phyloP scores from a whole-genome alignment of 139 green algal species.

The Penium margaritaceum region DNA sequence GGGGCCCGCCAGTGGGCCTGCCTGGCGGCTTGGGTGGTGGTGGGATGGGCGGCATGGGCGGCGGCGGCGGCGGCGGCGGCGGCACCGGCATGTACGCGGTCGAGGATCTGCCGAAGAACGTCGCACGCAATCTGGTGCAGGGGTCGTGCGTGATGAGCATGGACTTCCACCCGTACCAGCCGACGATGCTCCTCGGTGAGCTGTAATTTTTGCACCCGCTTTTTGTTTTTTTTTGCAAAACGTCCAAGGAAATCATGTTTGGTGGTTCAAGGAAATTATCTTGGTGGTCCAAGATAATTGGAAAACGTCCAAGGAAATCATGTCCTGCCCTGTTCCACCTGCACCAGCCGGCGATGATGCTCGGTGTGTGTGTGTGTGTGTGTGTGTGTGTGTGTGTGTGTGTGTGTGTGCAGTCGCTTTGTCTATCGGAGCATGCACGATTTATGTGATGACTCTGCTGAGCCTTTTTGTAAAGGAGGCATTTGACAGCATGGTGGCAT shows the following conservation, averaged over 20 bases:
- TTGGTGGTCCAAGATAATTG: too few relatives aligned
- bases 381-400: not conserved
- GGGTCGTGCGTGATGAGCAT: constrained; percentile 38
- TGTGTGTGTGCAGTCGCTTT: not conserved
- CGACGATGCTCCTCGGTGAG: constrained; percentile 43
- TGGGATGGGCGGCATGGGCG: not conserved
- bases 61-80: not conserved
- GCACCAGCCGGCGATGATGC: constrained; percentile 35
- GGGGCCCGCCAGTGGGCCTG: not conserved
- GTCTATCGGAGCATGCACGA: not conserved
- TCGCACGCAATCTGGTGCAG: constrained; percentile 29
- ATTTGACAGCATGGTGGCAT: too few relatives aligned
- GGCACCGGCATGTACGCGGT: constrained; percentile 8
- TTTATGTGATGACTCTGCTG: not conserved
- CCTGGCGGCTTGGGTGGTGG: not conserved
- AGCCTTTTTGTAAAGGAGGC: not conserved
- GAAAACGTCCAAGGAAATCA: too few relatives aligned
- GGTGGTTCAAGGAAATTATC: too few relatives aligned
- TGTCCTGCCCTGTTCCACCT: too few relatives aligned
- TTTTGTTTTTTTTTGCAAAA: not conserved
- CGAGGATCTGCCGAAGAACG: constrained; percentile 40
- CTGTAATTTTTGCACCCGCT: not conserved
- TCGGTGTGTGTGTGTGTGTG: constrained; percentile 25
- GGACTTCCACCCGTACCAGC: constrained; percentile 46
- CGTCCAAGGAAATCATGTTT: too few relatives aligned